Base-by-base conservation (phyloP, 1,284 basidiomycete genomes). In the Cystobasidium sp. region DNA sequence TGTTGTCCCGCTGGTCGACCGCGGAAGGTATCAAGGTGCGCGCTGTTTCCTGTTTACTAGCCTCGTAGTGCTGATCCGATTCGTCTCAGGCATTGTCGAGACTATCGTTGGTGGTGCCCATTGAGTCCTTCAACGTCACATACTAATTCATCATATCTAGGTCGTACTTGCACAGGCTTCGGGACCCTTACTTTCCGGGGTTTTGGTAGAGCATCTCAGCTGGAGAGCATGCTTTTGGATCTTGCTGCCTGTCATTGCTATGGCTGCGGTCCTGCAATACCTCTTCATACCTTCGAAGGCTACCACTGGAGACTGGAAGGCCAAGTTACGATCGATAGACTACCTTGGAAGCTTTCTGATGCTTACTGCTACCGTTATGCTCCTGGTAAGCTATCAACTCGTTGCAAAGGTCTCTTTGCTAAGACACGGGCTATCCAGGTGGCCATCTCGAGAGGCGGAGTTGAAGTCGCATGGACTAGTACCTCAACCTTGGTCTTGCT, bases 181-280 rank as follows among this genome's bases (percentile, higher is more conserved):
- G 5, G 69, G 69, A 4, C 69, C 69, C 18, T 31, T 72, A 14
- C 41, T 72, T 8, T 61, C 58, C 16, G 69, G 49, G 37, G 69
- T 64, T 9, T 47, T 72, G 18, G 62, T 64, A 12, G 37, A 55
- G 37, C 24, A 43, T 10, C 18, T 72, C 37, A 64, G 61, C 47
- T 72, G 69, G 69, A 22, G 69, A 61, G 59, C 69, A 5, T 51
- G 46, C 41, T 72, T 72, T 49, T 72, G 53, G 65, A 55, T 31
- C 3, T 10, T 56, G 47, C 39, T 68, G 12, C 49, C 65, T 7
- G 18, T 72, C 39, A 72, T 72, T n/a, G 69, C 49, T 22, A 1
- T 64, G 12, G 49, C 69, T 10, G 69, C n/a, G 8, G 37, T 47
- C 8, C 52, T 72, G 22, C 69, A 72, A 41, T 43, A n/a, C 39